Conservation (phyloP, 1,284 basidiomycete genomes). For the Caloboletus firmus region DNA sequence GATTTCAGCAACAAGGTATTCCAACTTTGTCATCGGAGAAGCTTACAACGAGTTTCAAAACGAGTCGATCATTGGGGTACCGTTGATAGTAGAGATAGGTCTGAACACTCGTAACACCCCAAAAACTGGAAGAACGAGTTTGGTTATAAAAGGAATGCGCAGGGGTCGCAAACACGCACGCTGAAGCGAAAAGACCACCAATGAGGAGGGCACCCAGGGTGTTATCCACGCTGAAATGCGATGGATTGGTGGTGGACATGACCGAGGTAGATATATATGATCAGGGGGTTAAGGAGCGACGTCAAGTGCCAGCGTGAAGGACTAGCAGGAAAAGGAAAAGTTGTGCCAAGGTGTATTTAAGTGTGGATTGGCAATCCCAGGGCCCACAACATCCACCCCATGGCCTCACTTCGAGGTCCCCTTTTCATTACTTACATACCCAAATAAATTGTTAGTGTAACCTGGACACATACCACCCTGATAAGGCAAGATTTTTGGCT, state of each 20-base stretch:
- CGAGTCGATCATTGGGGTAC: constrained; percentile 39
- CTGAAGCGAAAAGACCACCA: constrained; percentile 47
- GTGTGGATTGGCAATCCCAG: neutral
- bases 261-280: constrained; percentile 11
- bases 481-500: neutral
- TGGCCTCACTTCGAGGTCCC: too few species aligned
- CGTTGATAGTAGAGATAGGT: constrained; percentile 51
- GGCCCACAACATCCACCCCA: neutral
- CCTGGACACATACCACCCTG: neutral
- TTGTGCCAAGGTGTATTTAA: constrained; percentile 1
- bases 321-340: neutral
- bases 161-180: constrained; percentile 31
- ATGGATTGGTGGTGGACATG: neutral
- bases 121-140: constrained; percentile 41
- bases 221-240: constrained; percentile 30
- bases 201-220: constrained; percentile 51
- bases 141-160: neutral
- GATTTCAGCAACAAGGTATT: neutral
- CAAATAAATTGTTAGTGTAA: neutral
- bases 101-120: constrained; percentile 58
- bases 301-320: neutral
- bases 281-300: neutral
- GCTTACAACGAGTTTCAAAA: constrained; percentile 44
- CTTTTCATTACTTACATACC: neutral
- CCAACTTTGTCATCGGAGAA: neutral